A percentile compares a stretch with the other conserved stretches of the same genome.
These are phyloP conservation scores for Magnaporthiopsis incrustans DNA, from an alignment of 2,329 filamentous ascomycete species.

Conservation along the genomic window DNA sequence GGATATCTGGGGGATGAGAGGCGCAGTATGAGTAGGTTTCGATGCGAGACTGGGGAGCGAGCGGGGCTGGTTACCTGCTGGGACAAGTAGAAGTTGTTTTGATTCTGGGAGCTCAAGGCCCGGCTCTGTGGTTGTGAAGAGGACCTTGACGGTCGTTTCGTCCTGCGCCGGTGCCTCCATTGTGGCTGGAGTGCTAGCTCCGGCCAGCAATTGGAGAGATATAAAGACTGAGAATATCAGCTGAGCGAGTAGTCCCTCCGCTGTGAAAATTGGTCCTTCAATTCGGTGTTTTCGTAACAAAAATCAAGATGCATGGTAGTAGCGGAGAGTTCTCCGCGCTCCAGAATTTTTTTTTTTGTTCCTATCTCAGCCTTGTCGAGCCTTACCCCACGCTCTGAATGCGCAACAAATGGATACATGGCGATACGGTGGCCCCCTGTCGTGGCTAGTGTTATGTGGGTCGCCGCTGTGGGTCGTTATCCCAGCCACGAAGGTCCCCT, in stretches of 20 bases:
- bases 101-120: conserved; percentile 56
- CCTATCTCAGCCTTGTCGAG: conserved; percentile 9
- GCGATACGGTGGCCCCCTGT: background rate
- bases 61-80: conserved; percentile 37
- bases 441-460: background rate
- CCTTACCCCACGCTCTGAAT: conserved; percentile 12
- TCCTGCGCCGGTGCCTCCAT: conserved; percentile 19
- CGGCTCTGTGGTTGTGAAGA: conserved; percentile 56
- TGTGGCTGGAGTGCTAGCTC: conserved; percentile 7
- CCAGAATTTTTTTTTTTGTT: conserved; percentile 11
- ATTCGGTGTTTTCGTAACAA: background rate
- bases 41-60: background rate
- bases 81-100: conserved; percentile 55
- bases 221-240: background rate
- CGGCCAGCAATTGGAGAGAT: background rate
- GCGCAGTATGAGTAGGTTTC: conserved; percentile 5
- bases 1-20: conserved; percentile 44
- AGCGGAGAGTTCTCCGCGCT: background rate
- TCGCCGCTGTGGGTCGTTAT: background rate
- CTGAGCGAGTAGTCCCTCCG: background rate
- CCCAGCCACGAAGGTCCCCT: background rate
- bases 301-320: background rate
- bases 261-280: background rate
- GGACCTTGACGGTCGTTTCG: conserved; percentile 53
- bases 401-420: conserved; percentile 1